phyloP scores from a whole-genome alignment of 805 yeast species.

The Pichia occidentalis region DNA sequence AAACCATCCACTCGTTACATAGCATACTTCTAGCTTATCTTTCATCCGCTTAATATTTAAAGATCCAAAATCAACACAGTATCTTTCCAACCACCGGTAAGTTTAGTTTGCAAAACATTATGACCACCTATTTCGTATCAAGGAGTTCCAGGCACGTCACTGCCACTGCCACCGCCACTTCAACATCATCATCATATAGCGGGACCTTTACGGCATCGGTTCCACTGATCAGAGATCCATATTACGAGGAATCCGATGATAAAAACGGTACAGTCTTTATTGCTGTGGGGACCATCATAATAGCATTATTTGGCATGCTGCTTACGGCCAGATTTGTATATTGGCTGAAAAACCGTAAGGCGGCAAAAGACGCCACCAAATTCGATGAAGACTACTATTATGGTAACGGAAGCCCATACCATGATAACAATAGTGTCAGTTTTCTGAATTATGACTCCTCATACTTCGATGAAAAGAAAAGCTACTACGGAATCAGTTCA shows the following conservation, averaged over 20 bases:
- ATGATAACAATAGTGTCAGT: conserved; percentile 7
- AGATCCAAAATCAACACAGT: too few species aligned
- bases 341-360: conserved; percentile 24
- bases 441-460: conserved; percentile 15
- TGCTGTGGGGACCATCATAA: conserved; percentile 33
- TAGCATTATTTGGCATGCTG: conserved; percentile 18
- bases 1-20: too few species aligned
- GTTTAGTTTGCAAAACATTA: too few species aligned
- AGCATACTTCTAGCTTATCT: too few species aligned
- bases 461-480: conserved; percentile 10
- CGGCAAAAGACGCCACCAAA: conserved; percentile 12
- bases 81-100: too few species aligned
- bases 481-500: background rate
- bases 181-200: background rate
- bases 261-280: conserved; percentile 39
- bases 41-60: too few species aligned
- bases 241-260: conserved; percentile 21
- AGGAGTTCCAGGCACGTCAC: too few species aligned
- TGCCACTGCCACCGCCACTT: background rate
- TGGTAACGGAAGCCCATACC: too few species aligned
- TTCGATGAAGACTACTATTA: conserved; percentile 18
- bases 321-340: conserved; percentile 21
- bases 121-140: too few species aligned
- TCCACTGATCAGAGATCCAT: conserved; percentile 28
- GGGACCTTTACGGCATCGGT: conserved; percentile 9